A percentile compares a stretch with the other conserved stretches of the same genome.
These are phyloP conservation scores for Exsudoporus frostii DNA, from an alignment of 768 basidiomycete species.

Conservation along the genomic window DNA sequence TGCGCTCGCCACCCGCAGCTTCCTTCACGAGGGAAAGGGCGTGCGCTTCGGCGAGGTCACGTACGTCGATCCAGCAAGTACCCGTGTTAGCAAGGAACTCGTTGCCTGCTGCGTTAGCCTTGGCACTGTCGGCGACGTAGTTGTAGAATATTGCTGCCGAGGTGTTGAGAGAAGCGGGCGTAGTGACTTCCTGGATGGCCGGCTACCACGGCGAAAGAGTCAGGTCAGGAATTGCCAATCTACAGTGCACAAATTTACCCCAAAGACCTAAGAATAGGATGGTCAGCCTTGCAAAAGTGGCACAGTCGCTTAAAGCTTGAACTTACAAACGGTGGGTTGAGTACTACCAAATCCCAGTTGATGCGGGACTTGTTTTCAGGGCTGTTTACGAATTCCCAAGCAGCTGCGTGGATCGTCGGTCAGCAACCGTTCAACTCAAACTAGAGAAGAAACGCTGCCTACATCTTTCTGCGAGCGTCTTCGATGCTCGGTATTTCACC, in stretches of 20 bases:
- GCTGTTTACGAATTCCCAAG: conserved; percentile 44
- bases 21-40: conserved; percentile 47
- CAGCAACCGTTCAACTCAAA: neutral
- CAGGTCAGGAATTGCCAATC: neutral
- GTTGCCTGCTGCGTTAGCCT: conserved; percentile 20
- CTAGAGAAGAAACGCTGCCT: neutral
- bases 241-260: conserved; percentile 13
- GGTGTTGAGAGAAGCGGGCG: conserved; percentile 36
- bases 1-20: conserved; percentile 53
- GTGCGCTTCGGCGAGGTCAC: conserved; percentile 56
- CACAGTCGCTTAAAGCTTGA: too few relatives aligned
- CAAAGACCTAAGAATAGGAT: conserved; percentile 23
- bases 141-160: conserved; percentile 38
- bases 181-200: conserved; percentile 39
- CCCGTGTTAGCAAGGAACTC: conserved; percentile 24
- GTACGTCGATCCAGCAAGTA: conserved; percentile 47
- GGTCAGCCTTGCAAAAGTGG: neutral
- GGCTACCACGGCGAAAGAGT: conserved; percentile 30
- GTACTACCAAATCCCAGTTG: conserved; percentile 37
- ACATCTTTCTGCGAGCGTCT: conserved; percentile 64
- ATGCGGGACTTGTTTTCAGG: conserved; percentile 30
- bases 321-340: conserved; percentile 41
- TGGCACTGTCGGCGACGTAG: conserved; percentile 26
- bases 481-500: conserved; percentile 56
- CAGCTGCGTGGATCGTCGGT: conserved; percentile 29